These are phyloP conservation scores for Globisporangium viniferum DNA, from an alignment of 352 stramenopile species.

Conservation along the genomic window DNA sequence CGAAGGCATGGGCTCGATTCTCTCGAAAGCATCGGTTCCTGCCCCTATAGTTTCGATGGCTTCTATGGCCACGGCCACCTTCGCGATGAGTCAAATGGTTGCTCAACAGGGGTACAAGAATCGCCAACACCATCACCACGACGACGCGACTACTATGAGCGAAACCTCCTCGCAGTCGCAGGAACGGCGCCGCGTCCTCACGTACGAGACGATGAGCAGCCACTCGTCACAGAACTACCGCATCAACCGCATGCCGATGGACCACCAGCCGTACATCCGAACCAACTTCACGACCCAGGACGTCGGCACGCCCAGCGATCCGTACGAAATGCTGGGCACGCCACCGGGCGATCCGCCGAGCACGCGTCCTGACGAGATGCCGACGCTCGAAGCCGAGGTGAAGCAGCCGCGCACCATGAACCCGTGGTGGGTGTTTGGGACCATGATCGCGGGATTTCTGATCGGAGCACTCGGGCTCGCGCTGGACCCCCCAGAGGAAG, in stretches of 20 bases:
- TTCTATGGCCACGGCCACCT: not conserved
- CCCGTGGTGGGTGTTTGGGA: constrained; percentile 32
- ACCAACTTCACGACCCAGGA: constrained; percentile 44
- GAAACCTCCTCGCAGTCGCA: constrained; percentile 12
- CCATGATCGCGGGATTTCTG: constrained; percentile 36
- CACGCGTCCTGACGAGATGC: constrained; percentile 23
- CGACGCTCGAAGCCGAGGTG: constrained; percentile 16
- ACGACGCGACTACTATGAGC: constrained; percentile 1
- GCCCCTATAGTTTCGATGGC: not conserved
- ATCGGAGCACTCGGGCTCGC: constrained; percentile 33
- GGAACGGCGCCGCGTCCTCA: constrained; percentile 12
- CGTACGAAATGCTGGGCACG: constrained; percentile 49
- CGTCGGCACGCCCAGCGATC: constrained; percentile 29
- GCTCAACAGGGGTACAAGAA: not conserved
- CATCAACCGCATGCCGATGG: constrained; percentile 16
- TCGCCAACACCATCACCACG: not conserved
- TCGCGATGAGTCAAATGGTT: not conserved
- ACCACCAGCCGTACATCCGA: constrained; percentile 31
- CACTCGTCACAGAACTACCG: constrained; percentile 18
- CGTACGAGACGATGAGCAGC: constrained; percentile 10
- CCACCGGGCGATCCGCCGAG: constrained; percentile 47
- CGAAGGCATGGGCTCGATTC: constrained; percentile 13
- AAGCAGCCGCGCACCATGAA: constrained; percentile 37
- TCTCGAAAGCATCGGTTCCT: constrained; percentile 1
- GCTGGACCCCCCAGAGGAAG: constrained; percentile 23